phyloP scores from a whole-genome alignment of 176 grass and related monocot species.

The Guadua angustifolia region DNA sequence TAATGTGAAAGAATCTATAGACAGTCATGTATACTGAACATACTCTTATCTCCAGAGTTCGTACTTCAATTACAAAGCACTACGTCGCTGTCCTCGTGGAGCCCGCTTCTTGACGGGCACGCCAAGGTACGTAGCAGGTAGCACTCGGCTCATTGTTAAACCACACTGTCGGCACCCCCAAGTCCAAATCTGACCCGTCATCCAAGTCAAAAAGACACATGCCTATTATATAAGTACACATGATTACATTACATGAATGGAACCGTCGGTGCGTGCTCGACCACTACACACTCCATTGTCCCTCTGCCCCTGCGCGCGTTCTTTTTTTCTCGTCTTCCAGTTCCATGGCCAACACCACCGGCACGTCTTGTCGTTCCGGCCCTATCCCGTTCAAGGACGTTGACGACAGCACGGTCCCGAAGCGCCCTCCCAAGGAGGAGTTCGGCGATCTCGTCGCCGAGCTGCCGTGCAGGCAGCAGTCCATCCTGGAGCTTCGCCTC shows the following conservation, averaged over 20 bases:
- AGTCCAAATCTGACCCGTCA: slow-evolving; percentile 8
- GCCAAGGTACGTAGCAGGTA: not conserved
- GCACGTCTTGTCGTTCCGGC: not conserved
- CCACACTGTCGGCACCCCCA: too few relatives aligned
- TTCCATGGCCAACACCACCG: not conserved
- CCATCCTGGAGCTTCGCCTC: not conserved
- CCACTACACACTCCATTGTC: not conserved
- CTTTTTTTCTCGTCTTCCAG: not conserved
- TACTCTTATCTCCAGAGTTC: too few relatives aligned
- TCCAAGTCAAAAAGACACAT: not conserved
- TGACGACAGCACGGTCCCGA: slow-evolving; percentile 1
- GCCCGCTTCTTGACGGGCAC: not conserved
- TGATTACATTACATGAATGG: not conserved
- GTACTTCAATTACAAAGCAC: not conserved
- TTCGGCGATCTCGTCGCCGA: slow-evolving; percentile 36
- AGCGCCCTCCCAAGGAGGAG: not conserved
- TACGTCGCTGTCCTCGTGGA: too few relatives aligned
- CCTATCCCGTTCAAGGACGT: slow-evolving; percentile 52
- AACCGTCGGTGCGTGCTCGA: not conserved
- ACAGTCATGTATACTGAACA: too few relatives aligned
- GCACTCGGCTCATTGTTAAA: too few relatives aligned
- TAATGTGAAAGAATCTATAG: too few relatives aligned
- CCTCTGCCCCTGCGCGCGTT: not conserved
- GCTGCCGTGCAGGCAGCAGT: slow-evolving; percentile 29
- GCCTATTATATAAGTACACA: not conserved